phyloP scores from a whole-genome alignment of 1,284 basidiomycete genomes.

The Vanrija humicola region DNA sequence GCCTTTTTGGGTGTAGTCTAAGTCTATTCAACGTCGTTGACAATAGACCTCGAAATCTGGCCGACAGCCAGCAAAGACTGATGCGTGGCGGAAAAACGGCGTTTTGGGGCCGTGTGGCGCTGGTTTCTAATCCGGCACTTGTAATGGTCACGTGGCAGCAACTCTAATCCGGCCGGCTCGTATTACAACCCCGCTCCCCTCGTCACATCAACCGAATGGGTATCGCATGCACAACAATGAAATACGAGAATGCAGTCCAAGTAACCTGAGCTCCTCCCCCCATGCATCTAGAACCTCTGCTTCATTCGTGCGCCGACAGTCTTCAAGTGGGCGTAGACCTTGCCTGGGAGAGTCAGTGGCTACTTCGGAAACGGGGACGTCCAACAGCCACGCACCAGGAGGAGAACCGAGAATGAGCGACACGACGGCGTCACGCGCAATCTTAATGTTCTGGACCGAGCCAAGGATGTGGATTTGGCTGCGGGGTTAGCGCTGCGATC shows the following conservation, averaged over 20 bases:
- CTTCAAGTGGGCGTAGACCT: conserved; percentile 86
- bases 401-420: conserved; percentile 92
- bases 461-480: conserved; percentile 59
- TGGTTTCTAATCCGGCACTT: background rate
- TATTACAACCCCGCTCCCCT: background rate
- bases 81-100: conserved; percentile 5
- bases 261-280: too few relatives aligned
- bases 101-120: conserved; percentile 5
- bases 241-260: background rate
- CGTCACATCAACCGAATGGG: conserved; percentile 3
- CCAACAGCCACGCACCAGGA: conserved; percentile 57
- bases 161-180: background rate
- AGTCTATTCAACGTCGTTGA: background rate
- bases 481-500: background rate
- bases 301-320: conserved; percentile 90
- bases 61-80: conserved; percentile 2
- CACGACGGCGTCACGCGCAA: conserved; percentile 92
- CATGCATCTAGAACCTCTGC: conserved; percentile 59
- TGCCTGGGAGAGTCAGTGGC: conserved; percentile 48
- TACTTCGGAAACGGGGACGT: background rate
- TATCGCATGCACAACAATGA: conserved; percentile 22
- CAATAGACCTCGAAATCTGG: background rate
- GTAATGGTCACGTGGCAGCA: background rate
- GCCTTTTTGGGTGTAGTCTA: background rate
- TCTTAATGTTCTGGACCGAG: conserved; percentile 77